Percentiles rank a stretch among this genome's conserved stretches.
phyloP scores from a whole-genome alignment of 139 green algal genomes.

The Asterochloris sp. region DNA sequence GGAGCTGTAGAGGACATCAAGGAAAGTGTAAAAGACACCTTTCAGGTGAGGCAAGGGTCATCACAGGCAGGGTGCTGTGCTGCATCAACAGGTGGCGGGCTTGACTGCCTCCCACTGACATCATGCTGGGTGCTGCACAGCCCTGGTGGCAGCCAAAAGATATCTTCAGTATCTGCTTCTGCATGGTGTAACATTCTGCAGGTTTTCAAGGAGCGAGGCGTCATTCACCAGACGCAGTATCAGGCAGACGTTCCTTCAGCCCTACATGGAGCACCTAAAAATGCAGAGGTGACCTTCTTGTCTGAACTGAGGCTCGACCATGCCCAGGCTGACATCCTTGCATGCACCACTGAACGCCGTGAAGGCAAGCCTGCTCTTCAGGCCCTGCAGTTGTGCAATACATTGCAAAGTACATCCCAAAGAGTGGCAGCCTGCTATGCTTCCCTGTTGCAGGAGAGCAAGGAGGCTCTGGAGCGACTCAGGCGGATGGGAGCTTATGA shows the following conservation, averaged over 20 bases:
- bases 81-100: not conserved
- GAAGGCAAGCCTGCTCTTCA: not conserved
- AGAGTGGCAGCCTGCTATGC: not conserved
- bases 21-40: not conserved
- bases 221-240: constrained; percentile 20
- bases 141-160: not conserved
- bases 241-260: constrained; percentile 13
- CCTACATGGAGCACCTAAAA: constrained; percentile 27
- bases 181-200: not conserved
- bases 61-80: constrained; percentile 9
- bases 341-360: not conserved
- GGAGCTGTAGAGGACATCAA: not conserved
- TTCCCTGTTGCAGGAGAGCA: constrained; percentile 27
- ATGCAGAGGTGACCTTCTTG: constrained; percentile 10
- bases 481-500: constrained; percentile 47
- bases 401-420: not conserved
- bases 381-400: not conserved
- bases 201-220: constrained; percentile 18
- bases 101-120: not conserved
- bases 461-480: constrained; percentile 35
- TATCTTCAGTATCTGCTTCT: not conserved
- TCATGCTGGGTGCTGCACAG: not conserved
- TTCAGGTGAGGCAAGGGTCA: constrained; percentile 6
- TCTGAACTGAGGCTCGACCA: not conserved
- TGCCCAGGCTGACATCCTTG: not conserved